phyloP scores from a whole-genome alignment of 202 grass and related monocot species.

The Panicum hallii region DNA sequence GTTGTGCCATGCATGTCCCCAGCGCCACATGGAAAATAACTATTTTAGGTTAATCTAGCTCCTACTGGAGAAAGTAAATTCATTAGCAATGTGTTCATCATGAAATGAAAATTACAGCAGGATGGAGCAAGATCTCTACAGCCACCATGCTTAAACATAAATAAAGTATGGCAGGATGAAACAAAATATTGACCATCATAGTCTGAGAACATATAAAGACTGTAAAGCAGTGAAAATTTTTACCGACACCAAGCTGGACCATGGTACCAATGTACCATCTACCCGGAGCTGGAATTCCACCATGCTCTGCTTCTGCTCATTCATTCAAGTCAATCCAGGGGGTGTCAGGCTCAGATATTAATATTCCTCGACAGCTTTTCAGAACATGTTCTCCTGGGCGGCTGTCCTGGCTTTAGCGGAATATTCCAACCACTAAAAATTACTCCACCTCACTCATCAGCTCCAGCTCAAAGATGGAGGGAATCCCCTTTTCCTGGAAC shows the following conservation, averaged over 20 bases:
- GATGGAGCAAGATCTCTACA: not conserved
- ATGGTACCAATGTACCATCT: not conserved
- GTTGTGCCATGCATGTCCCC: not conserved
- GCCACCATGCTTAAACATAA: not conserved
- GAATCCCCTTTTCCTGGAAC: slow-evolving; percentile 66
- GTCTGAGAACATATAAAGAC: not conserved
- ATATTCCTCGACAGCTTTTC: slow-evolving; percentile 58
- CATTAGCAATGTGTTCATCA: not conserved
- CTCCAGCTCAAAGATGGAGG: slow-evolving; percentile 53
- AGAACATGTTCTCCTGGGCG: slow-evolving; percentile 51
- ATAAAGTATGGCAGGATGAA: not conserved
- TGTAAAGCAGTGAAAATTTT: slow-evolving; percentile 22
- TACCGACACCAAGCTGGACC: slow-evolving; percentile 3
- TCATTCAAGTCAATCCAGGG: slow-evolving; percentile 49
- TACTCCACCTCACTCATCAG: slow-evolving; percentile 43
- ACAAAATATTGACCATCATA: not conserved
- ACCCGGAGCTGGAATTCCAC: slow-evolving; percentile 41
- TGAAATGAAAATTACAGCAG: not conserved
- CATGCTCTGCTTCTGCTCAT: slow-evolving; percentile 48
- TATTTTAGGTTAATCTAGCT: not conserved
- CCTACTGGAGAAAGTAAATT: not conserved
- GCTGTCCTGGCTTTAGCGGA: slow-evolving; percentile 36
- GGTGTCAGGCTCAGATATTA: slow-evolving; percentile 30
- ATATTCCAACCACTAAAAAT: slow-evolving; percentile 64
- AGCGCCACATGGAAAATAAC: slow-evolving; percentile 9